Evolutionary conservation across 805 yeast genomes (phyloP).

Genomic region (Yarrowia phangngaensis): DNA sequence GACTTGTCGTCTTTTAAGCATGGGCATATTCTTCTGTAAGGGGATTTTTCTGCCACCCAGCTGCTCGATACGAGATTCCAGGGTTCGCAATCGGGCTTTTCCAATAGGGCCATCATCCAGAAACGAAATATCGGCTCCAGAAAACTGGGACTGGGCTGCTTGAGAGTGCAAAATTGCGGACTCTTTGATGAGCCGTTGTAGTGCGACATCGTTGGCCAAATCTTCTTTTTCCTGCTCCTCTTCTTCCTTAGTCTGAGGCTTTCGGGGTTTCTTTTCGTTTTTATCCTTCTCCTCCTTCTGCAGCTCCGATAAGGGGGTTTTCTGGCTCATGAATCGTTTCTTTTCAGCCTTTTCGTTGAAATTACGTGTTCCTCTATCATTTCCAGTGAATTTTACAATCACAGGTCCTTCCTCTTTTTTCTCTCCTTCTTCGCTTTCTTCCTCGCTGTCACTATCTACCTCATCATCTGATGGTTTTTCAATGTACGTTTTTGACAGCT

Average conservation of each 20-base stretch:
- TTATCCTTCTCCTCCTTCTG: slow-evolving; percentile 8
- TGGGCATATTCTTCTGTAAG: slow-evolving; percentile 73
- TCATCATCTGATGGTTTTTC: slow-evolving; percentile 32
- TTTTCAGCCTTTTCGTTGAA: slow-evolving; percentile 32
- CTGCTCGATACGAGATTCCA: slow-evolving; percentile 38
- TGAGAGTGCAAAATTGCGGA: slow-evolving; percentile 52
- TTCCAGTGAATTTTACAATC: slow-evolving; percentile 39
- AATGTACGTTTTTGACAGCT: slow-evolving; percentile 20
- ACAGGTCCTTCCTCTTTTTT: slow-evolving; percentile 33
- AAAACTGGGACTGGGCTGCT: slow-evolving; percentile 13
- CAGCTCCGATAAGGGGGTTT: slow-evolving; percentile 10
- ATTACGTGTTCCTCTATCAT: slow-evolving; percentile 31
- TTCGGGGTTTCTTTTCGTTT: neutral
- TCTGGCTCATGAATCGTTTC: slow-evolving; percentile 35
- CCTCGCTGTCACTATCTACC: slow-evolving; percentile 3
- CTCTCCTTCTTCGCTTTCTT: neutral
- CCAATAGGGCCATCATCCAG: slow-evolving; percentile 42
- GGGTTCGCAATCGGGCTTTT: slow-evolving; percentile 39
- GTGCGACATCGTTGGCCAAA: slow-evolving; percentile 60
- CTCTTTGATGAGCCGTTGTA: slow-evolving; percentile 63
- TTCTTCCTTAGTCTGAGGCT: slow-evolving; percentile 22
- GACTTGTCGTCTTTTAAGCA: slow-evolving; percentile 84
- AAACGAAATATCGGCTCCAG: slow-evolving; percentile 40
- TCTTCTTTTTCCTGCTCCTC: slow-evolving; percentile 45
- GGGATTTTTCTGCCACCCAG: slow-evolving; percentile 36